Base-by-base conservation (phyloP, 2,329 filamentous ascomycete genomes). In the Arthrobotrys megalospora region DNA sequence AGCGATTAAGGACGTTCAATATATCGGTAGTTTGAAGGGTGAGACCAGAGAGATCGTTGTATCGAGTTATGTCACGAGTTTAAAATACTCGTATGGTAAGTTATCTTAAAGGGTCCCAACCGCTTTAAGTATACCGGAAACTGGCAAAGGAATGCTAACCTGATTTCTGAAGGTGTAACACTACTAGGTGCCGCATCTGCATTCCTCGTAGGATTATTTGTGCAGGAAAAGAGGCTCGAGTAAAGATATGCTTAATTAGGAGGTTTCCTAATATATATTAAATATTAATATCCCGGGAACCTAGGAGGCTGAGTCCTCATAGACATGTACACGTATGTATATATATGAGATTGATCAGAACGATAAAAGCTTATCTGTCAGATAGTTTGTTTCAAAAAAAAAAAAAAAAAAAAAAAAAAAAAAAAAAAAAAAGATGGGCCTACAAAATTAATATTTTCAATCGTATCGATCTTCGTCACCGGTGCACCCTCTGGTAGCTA, bases 51-150 rank as follows among this genome's bases (percentile, higher is more conserved):
- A 78, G 8, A 67, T 71, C 6, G 75, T 72, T 0, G 75, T 78
- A 7, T 72, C 62, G 11, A 68, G 75, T 24, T 72, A 78, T 43
- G 67, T 72, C 14, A 72, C 62, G 3, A 78, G 75, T 21, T 72
- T 78, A 24, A 78, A 72, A 53, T 72, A 72, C n/a, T 67, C 75
- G 6, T 78, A 78, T 21, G 52, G 75, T 78, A 60, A 48, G 65
- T 58, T 19, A 38, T 62, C 19, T n/a, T n/a, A 32, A n/a, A 38
- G 48, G 2, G 5, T 28, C 5, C 2, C 24, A 28, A 28, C 24
- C 5, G 24, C 5, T 28, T 28, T 28, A 52, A 38, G 38, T 2
- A 21, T 48, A 16, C 4, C 2, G 16, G 34, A 45, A 12, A 63
- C 1, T 14, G 19, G 2, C 16, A n/a, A 24, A 34, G 48, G 50